phyloP scores from a whole-genome alignment of 768 basidiomycete species.

The Tephrocybe sp. region DNA sequence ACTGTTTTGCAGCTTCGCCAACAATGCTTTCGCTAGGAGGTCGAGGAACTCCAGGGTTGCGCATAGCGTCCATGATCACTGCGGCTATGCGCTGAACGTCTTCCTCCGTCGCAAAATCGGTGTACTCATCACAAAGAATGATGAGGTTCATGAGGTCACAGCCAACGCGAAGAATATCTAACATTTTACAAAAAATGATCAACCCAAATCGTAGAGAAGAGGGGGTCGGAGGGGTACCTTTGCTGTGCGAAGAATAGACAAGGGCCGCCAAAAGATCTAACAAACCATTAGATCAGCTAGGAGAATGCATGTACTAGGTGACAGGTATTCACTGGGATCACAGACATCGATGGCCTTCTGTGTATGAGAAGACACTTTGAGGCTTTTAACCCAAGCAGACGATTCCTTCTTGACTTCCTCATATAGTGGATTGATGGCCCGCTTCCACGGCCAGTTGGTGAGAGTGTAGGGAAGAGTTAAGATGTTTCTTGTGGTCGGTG shows the following conservation, averaged over 20 bases:
- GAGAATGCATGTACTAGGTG: background rate
- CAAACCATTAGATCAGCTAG: background rate
- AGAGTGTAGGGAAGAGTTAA: conserved; percentile 36
- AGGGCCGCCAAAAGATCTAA: conserved; percentile 39
- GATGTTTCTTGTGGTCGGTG: no score
- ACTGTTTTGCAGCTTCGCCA: conserved; percentile 30
- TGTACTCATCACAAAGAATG: conserved; percentile 31
- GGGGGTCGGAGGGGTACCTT: conserved; percentile 22
- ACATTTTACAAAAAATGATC: no score
- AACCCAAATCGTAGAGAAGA: background rate
- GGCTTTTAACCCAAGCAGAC: conserved; percentile 35
- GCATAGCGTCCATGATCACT: conserved; percentile 1
- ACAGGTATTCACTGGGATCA: conserved; percentile 37
- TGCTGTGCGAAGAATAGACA: conserved; percentile 31
- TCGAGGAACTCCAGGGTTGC: background rate
- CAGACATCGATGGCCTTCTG: conserved; percentile 41
- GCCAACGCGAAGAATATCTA: conserved; percentile 30
- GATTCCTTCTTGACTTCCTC: conserved; percentile 31
- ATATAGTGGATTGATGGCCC: conserved; percentile 39
- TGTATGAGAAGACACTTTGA: conserved; percentile 31
- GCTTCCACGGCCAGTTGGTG: conserved; percentile 42
- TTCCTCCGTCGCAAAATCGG: conserved; percentile 1
- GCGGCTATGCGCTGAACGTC: background rate
- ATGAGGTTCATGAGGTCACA: conserved; percentile 54
- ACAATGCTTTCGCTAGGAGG: conserved; percentile 16